These are phyloP conservation scores for Gynandropsis gynandra DNA, from an alignment of 345 rosid genomes.

Conservation along the genomic window DNA sequence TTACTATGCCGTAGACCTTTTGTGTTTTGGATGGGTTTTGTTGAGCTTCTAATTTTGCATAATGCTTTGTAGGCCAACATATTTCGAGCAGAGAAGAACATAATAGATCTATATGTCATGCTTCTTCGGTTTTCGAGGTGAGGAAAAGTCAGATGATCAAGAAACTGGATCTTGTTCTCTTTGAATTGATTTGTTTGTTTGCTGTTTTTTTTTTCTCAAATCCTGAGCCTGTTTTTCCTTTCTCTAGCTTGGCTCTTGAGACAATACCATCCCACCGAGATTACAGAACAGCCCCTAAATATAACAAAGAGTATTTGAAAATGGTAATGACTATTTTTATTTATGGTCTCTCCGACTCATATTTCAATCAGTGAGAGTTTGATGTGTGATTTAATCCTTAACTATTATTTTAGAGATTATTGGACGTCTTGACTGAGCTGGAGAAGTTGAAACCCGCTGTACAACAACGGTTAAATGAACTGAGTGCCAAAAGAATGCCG, in stretches of 20 bases:
- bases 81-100: slow-evolving; percentile 80
- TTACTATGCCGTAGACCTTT: neutral
- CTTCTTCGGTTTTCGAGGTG: slow-evolving; percentile 94
- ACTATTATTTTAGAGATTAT: slow-evolving; percentile 45
- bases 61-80: slow-evolving; percentile 64
- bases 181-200: neutral
- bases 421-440: slow-evolving; percentile 66
- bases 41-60: neutral
- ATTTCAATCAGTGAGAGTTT: slow-evolving; percentile 7
- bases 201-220: neutral
- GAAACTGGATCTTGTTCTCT: slow-evolving; percentile 4
- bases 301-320: slow-evolving; percentile 48
- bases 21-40: neutral
- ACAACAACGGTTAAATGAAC: slow-evolving; percentile 48
- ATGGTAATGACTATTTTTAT: slow-evolving; percentile 34
- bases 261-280: slow-evolving; percentile 91
- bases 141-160: slow-evolving; percentile 12
- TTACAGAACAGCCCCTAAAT: slow-evolving; percentile 41
- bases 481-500: slow-evolving; percentile 37
- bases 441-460: slow-evolving; percentile 82
- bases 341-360: neutral
- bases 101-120: slow-evolving; percentile 84
- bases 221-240: slow-evolving; percentile 22
- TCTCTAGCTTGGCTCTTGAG: slow-evolving; percentile 79
- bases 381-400: slow-evolving; percentile 20